Conservation (phyloP, 2,329 filamentous ascomycete species). For the Fusarium metavorans region DNA sequence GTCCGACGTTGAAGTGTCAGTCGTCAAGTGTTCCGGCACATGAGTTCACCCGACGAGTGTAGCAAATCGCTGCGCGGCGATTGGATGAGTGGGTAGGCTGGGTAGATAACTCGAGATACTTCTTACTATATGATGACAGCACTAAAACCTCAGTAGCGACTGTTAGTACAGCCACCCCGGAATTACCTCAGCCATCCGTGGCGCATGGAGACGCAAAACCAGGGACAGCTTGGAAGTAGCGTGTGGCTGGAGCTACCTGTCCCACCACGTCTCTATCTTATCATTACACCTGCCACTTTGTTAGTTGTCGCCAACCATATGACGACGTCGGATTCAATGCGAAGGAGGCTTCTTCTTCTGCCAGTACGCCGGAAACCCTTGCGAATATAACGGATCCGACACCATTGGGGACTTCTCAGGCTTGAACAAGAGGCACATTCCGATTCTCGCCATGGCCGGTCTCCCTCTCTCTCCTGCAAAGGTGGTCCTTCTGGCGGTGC, state of each 20-base stretch:
- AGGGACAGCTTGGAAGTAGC: not conserved
- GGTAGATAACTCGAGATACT: conserved; percentile 25
- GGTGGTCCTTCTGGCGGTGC: conserved; percentile 78
- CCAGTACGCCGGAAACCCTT: not conserved
- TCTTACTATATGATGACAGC: no score
- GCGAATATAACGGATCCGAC: not conserved
- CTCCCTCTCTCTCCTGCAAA: conserved; percentile 71
- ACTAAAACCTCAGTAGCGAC: not conserved
- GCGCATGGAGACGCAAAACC: not conserved
- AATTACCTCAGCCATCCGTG: conserved; percentile 2
- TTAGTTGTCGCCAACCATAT: conserved; percentile 25
- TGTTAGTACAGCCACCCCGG: conserved; percentile 4
- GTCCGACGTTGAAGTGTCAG: conserved; percentile 38
- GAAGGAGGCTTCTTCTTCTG: not conserved
- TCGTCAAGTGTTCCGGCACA: conserved; percentile 33
- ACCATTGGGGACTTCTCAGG: not conserved
- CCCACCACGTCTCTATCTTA: conserved; percentile 8
- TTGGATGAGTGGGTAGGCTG: conserved; percentile 31
- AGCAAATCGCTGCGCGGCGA: conserved; percentile 41
- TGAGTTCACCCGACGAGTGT: conserved; percentile 45
- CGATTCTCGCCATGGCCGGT: conserved; percentile 38
- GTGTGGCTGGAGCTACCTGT: conserved; percentile 23
- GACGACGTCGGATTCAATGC: conserved; percentile 8
- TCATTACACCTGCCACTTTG: conserved; percentile 27
- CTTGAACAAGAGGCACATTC: not conserved